Base-by-base conservation (phyloP, 192 early-diverging fungal species). In the Coemansia sp. region DNA sequence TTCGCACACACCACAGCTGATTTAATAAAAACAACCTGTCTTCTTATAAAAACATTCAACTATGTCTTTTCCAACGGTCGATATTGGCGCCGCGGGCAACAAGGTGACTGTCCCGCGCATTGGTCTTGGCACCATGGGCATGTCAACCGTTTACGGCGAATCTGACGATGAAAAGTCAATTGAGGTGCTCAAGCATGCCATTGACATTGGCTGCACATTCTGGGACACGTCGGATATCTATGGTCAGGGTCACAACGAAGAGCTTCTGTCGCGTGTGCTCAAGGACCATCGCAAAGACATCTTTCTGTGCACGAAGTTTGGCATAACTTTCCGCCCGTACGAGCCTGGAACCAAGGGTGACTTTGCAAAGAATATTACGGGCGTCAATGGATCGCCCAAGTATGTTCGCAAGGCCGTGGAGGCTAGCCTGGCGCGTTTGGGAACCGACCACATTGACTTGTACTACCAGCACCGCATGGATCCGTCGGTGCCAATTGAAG, bases 391-490 rank as follows among this genome's bases (percentile, higher is more conserved):
- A 21, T 64, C 46, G 12, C 82, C 82, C 18, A 82, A 83, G 14
- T 82, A 84, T 54, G 73, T 86, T 12, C 67, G 69, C 14, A 55
- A 63, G n/a, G 72, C 77, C 3, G 77, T 75, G 48, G 61, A 81
- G 1, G 69, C 6, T 0, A 71, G 76, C 8, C 60, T 89, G 3
- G 40, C 77, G 60, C 57, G 88, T 24, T 69, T 87, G 10, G 86
- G 85, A 6, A 64, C 79, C 18, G 71, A 83, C 51, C 44, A 53
- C 33, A 84, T 89, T 47, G 88, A 89, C 53, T 62, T 89, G 25
- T 89, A 86, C 54, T 87, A 87, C 56, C 73, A 79, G 49, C 85
- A 86, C 54, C 80, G 87, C 44, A 66, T 88, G 9, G 87, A 86
- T 48, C 80, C 80, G 10, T 67, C 72, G 16, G 82, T 64, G 2